phyloP scores from a whole-genome alignment of 2,329 filamentous ascomycete genomes.

The Scytalidium lignicola region DNA sequence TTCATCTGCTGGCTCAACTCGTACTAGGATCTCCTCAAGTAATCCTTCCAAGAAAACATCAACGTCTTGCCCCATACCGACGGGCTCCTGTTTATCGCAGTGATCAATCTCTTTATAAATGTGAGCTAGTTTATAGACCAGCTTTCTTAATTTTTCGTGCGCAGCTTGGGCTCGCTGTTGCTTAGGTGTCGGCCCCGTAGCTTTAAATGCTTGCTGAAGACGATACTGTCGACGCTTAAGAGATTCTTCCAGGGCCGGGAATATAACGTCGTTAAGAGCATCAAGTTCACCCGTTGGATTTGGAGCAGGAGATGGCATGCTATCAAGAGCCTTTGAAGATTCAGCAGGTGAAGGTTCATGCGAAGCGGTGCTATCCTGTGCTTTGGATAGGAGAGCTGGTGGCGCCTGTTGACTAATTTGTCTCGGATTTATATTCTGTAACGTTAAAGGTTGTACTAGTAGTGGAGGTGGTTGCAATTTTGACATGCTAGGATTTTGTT shows the following conservation, averaged over 20 bases:
- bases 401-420: constrained; percentile 23
- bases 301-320: constrained; percentile 53
- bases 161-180: constrained; percentile 65
- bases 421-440: constrained; percentile 24
- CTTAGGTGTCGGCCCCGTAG: constrained; percentile 45
- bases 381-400: constrained; percentile 27
- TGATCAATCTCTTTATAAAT: constrained; percentile 88
- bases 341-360: constrained; percentile 21
- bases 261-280: constrained; percentile 83
- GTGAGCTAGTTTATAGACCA: constrained; percentile 77
- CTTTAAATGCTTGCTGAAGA: constrained; percentile 35
- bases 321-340: constrained; percentile 33
- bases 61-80: constrained; percentile 91
- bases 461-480: constrained; percentile 22
- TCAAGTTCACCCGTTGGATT: constrained; percentile 69
- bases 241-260: constrained; percentile 87
- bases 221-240: constrained; percentile 71
- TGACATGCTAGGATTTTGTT: constrained; percentile 16
- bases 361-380: constrained; percentile 26
- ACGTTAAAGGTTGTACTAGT: constrained; percentile 9
- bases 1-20: constrained; percentile 73
- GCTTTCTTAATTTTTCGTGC: constrained; percentile 75
- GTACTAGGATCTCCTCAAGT: constrained; percentile 86
- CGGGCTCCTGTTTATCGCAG: constrained; percentile 78
- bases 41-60: constrained; percentile 86